Evolutionary conservation across 192 early-diverging fungal species (phyloP).

Genomic region (Coemansia umbellata): DNA sequence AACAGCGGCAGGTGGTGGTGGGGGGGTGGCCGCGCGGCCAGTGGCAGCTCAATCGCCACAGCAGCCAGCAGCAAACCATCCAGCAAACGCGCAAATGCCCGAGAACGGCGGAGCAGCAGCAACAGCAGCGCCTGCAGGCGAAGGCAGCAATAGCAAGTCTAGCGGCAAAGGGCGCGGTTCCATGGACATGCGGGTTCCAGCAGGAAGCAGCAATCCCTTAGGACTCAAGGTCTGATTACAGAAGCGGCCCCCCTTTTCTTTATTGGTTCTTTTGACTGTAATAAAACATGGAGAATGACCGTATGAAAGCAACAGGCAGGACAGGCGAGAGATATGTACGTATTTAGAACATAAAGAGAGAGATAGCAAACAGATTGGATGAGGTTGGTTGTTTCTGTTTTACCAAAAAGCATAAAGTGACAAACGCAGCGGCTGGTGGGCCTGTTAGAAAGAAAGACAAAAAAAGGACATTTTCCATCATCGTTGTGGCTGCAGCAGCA

Average conservation of each 20-base stretch:
- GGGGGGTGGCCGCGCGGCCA: neutral
- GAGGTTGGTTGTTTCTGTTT: too few species aligned
- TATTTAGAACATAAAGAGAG: neutral
- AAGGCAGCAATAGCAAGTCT: neutral
- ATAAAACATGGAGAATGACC: too few species aligned
- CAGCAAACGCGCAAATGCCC: neutral
- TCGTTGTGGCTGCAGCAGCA: too few species aligned
- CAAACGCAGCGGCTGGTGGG: too few species aligned
- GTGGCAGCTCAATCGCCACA: neutral
- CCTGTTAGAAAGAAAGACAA: too few species aligned
- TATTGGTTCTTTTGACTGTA: too few species aligned
- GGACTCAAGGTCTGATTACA: constrained; percentile 39
- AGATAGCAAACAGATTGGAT: neutral
- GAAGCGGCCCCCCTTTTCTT: too few species aligned
- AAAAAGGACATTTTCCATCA: too few species aligned
- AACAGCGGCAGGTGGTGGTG: neutral
- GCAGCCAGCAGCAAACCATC: neutral
- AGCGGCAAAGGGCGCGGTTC: constrained; percentile 3
- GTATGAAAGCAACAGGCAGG: too few species aligned
- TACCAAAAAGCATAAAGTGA: too few species aligned
- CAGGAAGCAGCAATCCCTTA: constrained; percentile 29
- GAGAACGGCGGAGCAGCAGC: neutral
- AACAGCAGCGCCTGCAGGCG: constrained; percentile 1
- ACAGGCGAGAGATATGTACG: too few species aligned
- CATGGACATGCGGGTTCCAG: constrained; percentile 34